A percentile compares a stretch with the other conserved stretches of the same genome.
Evolutionary conservation across 257 asterid genomes (phyloP).

Genomic region (Salvia rosmarinus): DNA sequence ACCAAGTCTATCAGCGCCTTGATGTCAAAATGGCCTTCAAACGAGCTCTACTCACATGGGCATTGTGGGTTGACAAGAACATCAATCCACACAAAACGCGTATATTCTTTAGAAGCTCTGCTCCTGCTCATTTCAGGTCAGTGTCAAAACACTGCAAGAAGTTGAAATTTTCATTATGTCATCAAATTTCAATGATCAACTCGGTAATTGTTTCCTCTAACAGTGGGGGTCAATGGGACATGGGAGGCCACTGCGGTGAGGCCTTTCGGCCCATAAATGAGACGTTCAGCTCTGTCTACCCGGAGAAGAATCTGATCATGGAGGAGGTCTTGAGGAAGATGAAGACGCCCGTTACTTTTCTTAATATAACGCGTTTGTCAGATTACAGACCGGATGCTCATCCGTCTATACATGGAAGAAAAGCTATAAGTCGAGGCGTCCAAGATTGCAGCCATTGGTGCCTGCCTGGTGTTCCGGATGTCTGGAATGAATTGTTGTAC

Average conservation of each 20-base stretch:
- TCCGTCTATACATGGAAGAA: conserved; percentile 77
- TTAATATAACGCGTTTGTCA: conserved; percentile 73
- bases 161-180: neutral
- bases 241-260: conserved; percentile 89
- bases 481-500: conserved; percentile 80
- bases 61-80: conserved; percentile 76
- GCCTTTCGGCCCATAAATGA: conserved; percentile 61
- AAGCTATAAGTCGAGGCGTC: conserved; percentile 42
- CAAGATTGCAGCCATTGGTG: conserved; percentile 99
- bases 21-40: conserved; percentile 67
- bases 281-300: conserved; percentile 43
- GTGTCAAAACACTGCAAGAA: neutral
- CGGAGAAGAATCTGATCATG: conserved; percentile 56
- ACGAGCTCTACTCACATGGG: conserved; percentile 80
- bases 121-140: conserved; percentile 98
- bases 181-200: conserved; percentile 1
- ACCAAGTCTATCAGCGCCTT: conserved; percentile 71
- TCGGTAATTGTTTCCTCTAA: neutral
- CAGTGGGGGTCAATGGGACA: conserved; percentile 89
- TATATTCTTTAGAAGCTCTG: conserved; percentile 84
- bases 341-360: conserved; percentile 64
- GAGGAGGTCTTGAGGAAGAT: conserved; percentile 67
- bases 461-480: conserved; percentile 95
- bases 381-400: conserved; percentile 86
- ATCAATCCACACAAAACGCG: conserved; percentile 65